These are phyloP conservation scores for Candida manassasensis DNA, from an alignment of 805 yeast genomes.

Conservation along the genomic window DNA sequence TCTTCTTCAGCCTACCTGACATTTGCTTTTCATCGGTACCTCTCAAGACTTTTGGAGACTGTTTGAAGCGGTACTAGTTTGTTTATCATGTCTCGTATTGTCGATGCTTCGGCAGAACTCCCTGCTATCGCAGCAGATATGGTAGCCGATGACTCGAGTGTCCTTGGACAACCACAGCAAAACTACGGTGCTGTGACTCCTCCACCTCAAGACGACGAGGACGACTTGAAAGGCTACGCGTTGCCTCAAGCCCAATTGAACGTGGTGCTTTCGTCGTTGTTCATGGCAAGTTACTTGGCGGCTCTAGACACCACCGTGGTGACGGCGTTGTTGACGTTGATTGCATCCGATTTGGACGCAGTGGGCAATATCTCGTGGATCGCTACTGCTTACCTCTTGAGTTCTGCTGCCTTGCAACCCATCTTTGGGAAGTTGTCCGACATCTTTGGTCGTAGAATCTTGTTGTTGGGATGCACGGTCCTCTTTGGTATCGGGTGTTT, in stretches of 20 bases:
- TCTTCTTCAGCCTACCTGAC: no score
- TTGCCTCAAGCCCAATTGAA: constrained; percentile 27
- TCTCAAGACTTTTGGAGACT: no score
- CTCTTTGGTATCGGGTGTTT: constrained; percentile 54
- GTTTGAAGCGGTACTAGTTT: no score
- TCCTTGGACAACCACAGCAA: constrained; percentile 5
- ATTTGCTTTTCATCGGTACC: no score
- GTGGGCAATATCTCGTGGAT: constrained; percentile 66
- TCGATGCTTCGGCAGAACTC: constrained; percentile 27
- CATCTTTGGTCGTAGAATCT: constrained; percentile 60
- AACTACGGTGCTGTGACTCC: constrained; percentile 6
- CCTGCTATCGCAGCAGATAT: constrained; percentile 35
- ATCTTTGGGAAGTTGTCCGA: constrained; percentile 67
- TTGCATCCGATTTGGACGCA: constrained; percentile 65
- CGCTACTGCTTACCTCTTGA: constrained; percentile 63
- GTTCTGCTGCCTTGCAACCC: constrained; percentile 73
- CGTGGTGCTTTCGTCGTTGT: constrained; percentile 27
- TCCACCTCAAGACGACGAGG: constrained; percentile 7
- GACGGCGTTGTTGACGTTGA: constrained; percentile 58
- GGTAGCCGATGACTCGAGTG: constrained; percentile 25
- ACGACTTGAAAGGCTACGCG: constrained; percentile 21
- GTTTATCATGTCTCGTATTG: constrained; percentile 13
- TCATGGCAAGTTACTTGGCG: constrained; percentile 47
- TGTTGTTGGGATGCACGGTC: constrained; percentile 47
- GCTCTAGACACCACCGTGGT: constrained; percentile 68